Conservation (phyloP, 2,329 filamentous ascomycete genomes). For the Botrytis fragariae region DNA sequence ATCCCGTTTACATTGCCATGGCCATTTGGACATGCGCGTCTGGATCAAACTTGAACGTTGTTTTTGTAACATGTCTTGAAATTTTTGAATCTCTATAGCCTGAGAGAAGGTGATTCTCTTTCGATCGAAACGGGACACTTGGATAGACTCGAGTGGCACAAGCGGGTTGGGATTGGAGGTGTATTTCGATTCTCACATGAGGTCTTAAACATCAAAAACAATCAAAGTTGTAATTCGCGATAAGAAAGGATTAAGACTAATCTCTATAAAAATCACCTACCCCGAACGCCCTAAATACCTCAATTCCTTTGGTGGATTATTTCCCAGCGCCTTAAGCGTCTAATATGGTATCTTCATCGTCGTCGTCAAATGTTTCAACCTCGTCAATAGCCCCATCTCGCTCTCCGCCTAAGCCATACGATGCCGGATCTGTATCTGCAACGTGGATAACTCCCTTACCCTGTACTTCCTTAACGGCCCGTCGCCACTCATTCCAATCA, state of each 20-base stretch:
- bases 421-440: slow-evolving; percentile 64
- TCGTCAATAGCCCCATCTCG: slow-evolving; percentile 78
- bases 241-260: background rate
- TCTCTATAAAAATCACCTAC: slow-evolving; percentile 4
- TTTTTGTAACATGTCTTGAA: background rate
- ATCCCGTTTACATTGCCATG: background rate
- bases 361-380: slow-evolving; percentile 79
- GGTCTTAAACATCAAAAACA: background rate
- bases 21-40: background rate
- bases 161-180: background rate
- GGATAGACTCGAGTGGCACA: background rate
- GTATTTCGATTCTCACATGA: background rate
- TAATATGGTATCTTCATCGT: slow-evolving; percentile 45
- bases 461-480: slow-evolving; percentile 68
- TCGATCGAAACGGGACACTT: background rate
- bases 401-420: slow-evolving; percentile 53
- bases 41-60: background rate
- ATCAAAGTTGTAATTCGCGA: background rate
- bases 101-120: background rate
- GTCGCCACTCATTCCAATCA: slow-evolving; percentile 83
- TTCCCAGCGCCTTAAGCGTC: slow-evolving; percentile 22
- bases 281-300: slow-evolving; percentile 4
- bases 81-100: too few relatives aligned
- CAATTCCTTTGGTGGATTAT: background rate
- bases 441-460: slow-evolving; percentile 87